A percentile compares a stretch with the other conserved stretches of the same genome.
phyloP scores from a whole-genome alignment of 805 yeast species.

The Suhomyces kilbournensis region DNA sequence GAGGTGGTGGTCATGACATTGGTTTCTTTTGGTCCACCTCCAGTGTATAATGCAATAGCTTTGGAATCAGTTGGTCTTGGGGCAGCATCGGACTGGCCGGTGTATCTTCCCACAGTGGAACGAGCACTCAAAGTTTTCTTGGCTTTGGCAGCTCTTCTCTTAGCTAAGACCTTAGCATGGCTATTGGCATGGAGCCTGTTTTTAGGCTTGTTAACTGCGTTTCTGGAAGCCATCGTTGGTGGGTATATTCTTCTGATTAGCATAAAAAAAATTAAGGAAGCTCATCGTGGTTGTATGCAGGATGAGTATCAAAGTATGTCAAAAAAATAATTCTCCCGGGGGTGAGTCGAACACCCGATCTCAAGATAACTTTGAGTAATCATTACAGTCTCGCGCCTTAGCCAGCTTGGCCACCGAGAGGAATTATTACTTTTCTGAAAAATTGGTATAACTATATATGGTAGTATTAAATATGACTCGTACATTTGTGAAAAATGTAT shows the following conservation, averaged over 20 bases:
- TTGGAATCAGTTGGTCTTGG: slow-evolving; percentile 35
- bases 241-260: neutral
- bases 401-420: slow-evolving; percentile 51
- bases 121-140: slow-evolving; percentile 41
- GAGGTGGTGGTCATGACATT: slow-evolving; percentile 53
- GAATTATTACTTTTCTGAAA: slow-evolving; percentile 5
- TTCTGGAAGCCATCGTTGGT: slow-evolving; percentile 69
- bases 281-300: slow-evolving; percentile 5
- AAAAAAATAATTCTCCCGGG: slow-evolving; percentile 39
- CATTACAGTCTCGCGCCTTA: slow-evolving; percentile 50
- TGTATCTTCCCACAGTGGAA: slow-evolving; percentile 39
- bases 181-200: slow-evolving; percentile 49
- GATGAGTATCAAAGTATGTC: neutral
- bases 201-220: slow-evolving; percentile 79
- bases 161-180: slow-evolving; percentile 49
- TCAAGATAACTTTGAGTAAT: slow-evolving; percentile 39
- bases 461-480: too few species aligned
- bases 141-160: slow-evolving; percentile 54
- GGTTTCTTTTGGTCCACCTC: slow-evolving; percentile 25
- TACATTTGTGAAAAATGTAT: too few species aligned
- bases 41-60: slow-evolving; percentile 45
- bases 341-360: slow-evolving; percentile 52
- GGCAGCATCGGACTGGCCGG: slow-evolving; percentile 32
- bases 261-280: slow-evolving; percentile 6
- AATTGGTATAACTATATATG: too few species aligned